These are phyloP conservation scores for Annulohypoxylon nitens DNA, from an alignment of 495 filamentous ascomycete species.

Conservation along the genomic window DNA sequence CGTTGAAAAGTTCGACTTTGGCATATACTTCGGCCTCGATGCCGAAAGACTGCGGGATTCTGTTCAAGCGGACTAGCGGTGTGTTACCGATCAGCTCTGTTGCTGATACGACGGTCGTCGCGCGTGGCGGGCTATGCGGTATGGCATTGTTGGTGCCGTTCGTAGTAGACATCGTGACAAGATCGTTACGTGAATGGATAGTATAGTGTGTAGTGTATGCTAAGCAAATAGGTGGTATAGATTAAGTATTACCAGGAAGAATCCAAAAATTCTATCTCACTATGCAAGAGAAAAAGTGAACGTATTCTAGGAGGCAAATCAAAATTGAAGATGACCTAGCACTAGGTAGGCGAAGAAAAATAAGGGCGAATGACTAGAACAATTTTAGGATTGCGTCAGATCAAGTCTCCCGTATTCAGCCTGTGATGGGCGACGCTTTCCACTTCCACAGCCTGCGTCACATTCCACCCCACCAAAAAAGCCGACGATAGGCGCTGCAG, in stretches of 20 bases:
- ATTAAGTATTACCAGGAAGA: slow-evolving; percentile 27
- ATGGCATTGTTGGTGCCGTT: slow-evolving; percentile 38
- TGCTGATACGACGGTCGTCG: slow-evolving; percentile 56
- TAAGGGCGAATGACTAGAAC: neutral
- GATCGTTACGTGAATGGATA: neutral
- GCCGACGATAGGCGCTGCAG: slow-evolving; percentile 42
- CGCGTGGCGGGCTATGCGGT: slow-evolving; percentile 43
- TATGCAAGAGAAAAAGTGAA: neutral
- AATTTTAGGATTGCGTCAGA: slow-evolving; percentile 31
- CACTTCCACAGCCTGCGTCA: neutral
- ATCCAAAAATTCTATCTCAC: neutral
- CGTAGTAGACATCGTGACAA: slow-evolving; percentile 32
- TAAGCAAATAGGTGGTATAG: neutral
- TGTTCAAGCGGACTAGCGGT: slow-evolving; percentile 91
- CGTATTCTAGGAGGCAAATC: neutral
- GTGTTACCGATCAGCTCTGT: slow-evolving; percentile 88
- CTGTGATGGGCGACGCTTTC: slow-evolving; percentile 29
- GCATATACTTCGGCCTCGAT: slow-evolving; percentile 93
- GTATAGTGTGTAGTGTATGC: neutral
- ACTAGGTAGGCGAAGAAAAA: neutral
- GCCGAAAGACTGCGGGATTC: slow-evolving; percentile 87
- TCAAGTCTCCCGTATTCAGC: slow-evolving; percentile 33
- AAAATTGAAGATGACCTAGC: neutral
- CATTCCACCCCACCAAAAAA: slow-evolving; percentile 30
- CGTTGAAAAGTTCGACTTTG: slow-evolving; percentile 97